Evolutionary conservation across 345 rosid genomes (phyloP), one percentile per base, ranked within the genome.

Genomic region (Pugionium cornutum): DNA sequence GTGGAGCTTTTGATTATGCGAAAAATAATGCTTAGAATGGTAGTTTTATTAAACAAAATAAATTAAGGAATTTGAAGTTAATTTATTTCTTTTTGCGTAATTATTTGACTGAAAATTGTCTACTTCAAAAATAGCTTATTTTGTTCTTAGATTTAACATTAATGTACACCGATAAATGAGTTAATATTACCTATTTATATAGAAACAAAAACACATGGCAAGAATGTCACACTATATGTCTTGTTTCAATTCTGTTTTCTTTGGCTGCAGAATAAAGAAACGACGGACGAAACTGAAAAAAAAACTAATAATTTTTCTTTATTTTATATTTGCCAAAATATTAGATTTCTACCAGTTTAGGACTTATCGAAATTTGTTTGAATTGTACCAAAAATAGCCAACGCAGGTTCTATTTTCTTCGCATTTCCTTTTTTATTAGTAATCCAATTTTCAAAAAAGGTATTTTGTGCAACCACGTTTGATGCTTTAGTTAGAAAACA

Each of bases 201-300:
- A 52, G 46, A 44, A 64, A 54, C 52, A 71, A 50, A 64, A 42
- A 64, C 70, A 72, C 76, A 72, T 64, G 76, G 60, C 70, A 50
- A 53, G 11, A 7, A 34, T 5, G 59, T 57, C 66, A 29, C 70
- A 27, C 66, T 65, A 72, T 72, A 64, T 62, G 75, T 47, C 61
- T 51, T 63, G 43, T 54, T 39, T 31, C 36, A 54, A 7, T 45
- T 62, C 63, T 45, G 63, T 70, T 70, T 69, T 28, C 28, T n/a
- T 27, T 41, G 18, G 37, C 45, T 54, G 54, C 57, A 18, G 18
- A 18, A 18, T 18, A 18, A 18, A 18, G 18, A 18, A 40, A 29
- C 30, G 9, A 28, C 36, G 37, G 5, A 31, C 50, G 57, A 45
- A 44, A 29, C 33, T 10, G 27, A 4, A 33, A 28, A 10, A 18